These are phyloP conservation scores for Kazachstania psychrophila DNA, from an alignment of 805 yeast species.

Conservation along the genomic window DNA sequence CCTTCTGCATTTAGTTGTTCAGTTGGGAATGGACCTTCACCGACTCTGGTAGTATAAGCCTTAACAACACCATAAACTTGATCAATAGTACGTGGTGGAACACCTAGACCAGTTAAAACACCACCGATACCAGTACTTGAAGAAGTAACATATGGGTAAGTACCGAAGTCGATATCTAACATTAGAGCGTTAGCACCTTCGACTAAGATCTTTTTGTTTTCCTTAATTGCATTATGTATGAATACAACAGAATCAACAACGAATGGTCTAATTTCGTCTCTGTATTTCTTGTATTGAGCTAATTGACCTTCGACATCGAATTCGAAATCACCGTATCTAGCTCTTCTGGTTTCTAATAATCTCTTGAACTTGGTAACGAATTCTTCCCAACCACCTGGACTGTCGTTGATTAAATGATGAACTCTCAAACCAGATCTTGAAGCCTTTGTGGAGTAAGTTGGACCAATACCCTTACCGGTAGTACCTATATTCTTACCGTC, in stretches of 20 bases:
- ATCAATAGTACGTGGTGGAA: conserved; percentile 79
- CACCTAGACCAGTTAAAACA: conserved; percentile 90
- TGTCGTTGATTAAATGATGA: conserved; percentile 86
- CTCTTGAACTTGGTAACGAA: conserved; percentile 71
- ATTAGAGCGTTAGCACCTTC: conserved; percentile 98
- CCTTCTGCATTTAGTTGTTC: conserved; percentile 88
- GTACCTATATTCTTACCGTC: conserved; percentile 86
- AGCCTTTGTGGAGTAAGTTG: conserved; percentile 94
- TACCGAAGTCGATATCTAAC: conserved; percentile 96
- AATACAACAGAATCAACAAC: conserved; percentile 88
- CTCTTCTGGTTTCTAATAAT: conserved; percentile 68
- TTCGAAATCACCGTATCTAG: conserved; percentile 89
- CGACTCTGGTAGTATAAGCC: conserved; percentile 97
- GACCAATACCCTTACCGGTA: conserved; percentile 98
- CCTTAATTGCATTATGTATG: conserved; percentile 66
- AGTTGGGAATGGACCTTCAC: conserved; percentile 98
- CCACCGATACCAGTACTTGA: conserved; percentile 97
- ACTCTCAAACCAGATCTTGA: conserved; percentile 94
- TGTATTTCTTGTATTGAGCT: conserved; percentile 62
- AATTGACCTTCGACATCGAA: conserved; percentile 78
- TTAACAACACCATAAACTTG: conserved; percentile 93
- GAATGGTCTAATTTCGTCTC: conserved; percentile 71
- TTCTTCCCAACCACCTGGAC: conserved; percentile 88
- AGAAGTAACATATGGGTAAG: conserved; percentile 95
- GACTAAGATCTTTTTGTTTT: conserved; percentile 77